A percentile compares a stretch with the other conserved stretches of the same genome.
Conservation (phyloP, 176 grass and related monocot species). For the Guadua angustifolia region DNA sequence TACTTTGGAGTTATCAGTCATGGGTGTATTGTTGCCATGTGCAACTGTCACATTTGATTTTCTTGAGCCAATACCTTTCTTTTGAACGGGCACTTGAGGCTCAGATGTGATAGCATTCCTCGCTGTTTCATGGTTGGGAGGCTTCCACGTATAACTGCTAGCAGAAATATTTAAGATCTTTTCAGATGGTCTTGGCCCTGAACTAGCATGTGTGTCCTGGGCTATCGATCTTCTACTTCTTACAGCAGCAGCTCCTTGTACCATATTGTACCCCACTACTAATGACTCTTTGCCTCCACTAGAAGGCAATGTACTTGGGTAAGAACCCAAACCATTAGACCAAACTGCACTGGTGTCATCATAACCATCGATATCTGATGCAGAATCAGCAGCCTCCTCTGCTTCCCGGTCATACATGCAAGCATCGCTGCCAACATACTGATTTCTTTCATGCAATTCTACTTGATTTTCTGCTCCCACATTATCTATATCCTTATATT, state of each 20-base stretch:
- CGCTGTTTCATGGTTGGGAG: conserved; percentile 47
- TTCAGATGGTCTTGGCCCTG: conserved; percentile 53
- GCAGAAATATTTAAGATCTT: conserved; percentile 67
- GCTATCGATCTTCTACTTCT: conserved; percentile 55
- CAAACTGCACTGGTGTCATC: conserved; percentile 38
- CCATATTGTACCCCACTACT: conserved; percentile 33
- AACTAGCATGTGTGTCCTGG: conserved; percentile 54
- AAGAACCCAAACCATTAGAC: conserved; percentile 53
- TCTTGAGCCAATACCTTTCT: conserved; percentile 43
- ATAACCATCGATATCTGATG: conserved; percentile 52
- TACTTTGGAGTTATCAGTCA: conserved; percentile 62
- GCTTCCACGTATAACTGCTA: conserved; percentile 56
- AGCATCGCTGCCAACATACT: conserved; percentile 40
- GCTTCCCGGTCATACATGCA: conserved; percentile 48
- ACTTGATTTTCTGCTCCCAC: conserved; percentile 19
- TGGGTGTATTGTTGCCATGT: conserved; percentile 42
- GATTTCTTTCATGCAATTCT: conserved; percentile 50
- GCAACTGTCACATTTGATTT: conserved; percentile 39
- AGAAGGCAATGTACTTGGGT: conserved; percentile 36
- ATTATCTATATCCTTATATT: conserved; percentile 43
- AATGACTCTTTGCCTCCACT: conserved; percentile 49
- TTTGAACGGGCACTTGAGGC: conserved; percentile 37
- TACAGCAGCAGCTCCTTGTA: conserved; percentile 54
- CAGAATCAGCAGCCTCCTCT: conserved; percentile 44
- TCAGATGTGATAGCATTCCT: conserved; percentile 36